Base-by-base conservation (phyloP, 1,139 yeast species). In the Sugiyamaella novakii region DNA sequence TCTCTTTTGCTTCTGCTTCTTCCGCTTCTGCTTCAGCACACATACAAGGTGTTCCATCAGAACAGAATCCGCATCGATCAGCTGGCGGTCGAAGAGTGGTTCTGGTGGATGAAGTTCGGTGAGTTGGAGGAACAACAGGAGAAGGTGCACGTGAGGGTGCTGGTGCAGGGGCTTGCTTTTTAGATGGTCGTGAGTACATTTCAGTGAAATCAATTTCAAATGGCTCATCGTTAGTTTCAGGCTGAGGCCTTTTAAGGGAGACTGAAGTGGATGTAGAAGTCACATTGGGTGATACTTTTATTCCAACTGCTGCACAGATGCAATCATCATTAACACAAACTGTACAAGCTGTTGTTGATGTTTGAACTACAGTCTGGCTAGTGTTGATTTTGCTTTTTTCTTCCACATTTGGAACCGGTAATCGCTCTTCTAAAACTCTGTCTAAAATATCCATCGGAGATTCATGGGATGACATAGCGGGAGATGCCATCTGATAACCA, bases 61-160 rank as follows among this genome's bases (percentile, higher is more conserved):
- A 81, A 63, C 98, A 91, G 67, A 91, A 91, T 1, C 97, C 97
- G 69, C 98, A 91, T 54, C 83, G 79, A 56, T 87, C 95, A 52
- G 81, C 79, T 2, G 86, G 84, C 34, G 49, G 40, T 10, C 29
- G 33, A 12, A 36, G 21, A 28, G 18, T 12, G 17, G 43, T 22
- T 17, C 35, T 18, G 7, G 37, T 17, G 12, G 33, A 33, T 24
- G 43, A 33, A 15, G 43, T 35, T 8, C 38, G 40, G 37, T 37
- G 43, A 10, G 24, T 21, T n/a, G 35, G 41, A n/a, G 14, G 34
- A 10, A 15, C 3, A n/a, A 27, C n/a, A 8, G 48, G 35, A 36
- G 33, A 14, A 8, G 34, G 43, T 3, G 17, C 35, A 10, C 19
- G 22, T 36, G 37, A 38, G 25, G 39, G 39, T 29, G 41, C 38